phyloP scores from a whole-genome alignment of 305 asterid species.

The Fraxinus velutina region DNA sequence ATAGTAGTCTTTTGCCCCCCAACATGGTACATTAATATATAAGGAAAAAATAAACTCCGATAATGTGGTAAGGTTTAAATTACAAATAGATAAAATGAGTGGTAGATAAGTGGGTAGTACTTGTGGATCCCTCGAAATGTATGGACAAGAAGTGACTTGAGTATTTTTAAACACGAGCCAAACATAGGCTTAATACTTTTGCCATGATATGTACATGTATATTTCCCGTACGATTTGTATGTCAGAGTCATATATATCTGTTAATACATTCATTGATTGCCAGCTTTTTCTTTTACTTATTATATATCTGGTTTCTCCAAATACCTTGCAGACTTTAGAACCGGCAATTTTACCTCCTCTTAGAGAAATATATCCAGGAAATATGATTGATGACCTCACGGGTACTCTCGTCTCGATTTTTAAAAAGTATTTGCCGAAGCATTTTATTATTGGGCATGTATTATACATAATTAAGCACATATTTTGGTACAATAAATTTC shows the following conservation, averaged over 20 bases:
- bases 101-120: background rate
- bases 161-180: background rate
- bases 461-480: background rate
- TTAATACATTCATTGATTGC: background rate
- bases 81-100: background rate
- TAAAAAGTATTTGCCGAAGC: slow-evolving; percentile 1
- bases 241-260: background rate
- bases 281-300: slow-evolving; percentile 1
- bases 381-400: slow-evolving; percentile 70
- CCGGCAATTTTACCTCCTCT: slow-evolving; percentile 91
- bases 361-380: slow-evolving; percentile 77
- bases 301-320: slow-evolving; percentile 17
- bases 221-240: background rate
- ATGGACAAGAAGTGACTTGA: background rate
- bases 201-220: background rate
- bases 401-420: slow-evolving; percentile 39
- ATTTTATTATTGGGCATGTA: background rate
- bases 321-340: slow-evolving; percentile 65
- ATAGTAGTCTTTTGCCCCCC: background rate
- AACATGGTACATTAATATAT: background rate
- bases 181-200: background rate
- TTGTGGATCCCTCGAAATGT: background rate
- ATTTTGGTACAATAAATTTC: background rate
- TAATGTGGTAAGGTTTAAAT: background rate
- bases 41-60: background rate